Evolutionary conservation across 768 basidiomycete genomes (phyloP), one percentile per base, ranked within the genome.

Genomic region (Exsudoporus frostii): DNA sequence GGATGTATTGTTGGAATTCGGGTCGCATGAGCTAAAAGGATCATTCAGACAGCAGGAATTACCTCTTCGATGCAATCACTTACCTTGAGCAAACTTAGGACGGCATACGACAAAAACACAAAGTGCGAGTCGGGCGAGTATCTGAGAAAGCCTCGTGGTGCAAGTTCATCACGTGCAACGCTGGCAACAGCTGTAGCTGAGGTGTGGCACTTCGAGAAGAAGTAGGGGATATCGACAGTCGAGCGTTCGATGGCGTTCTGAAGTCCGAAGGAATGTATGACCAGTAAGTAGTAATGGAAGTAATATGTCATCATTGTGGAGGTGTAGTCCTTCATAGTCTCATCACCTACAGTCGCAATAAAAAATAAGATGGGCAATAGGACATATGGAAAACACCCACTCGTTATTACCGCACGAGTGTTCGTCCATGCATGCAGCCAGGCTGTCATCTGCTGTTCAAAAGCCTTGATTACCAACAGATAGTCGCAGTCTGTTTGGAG

Each of bases 201-300:
- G 4, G 81, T 77, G 67, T 92, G 84, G 55, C 86, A 88, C 32
- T 89, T 82, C 14, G 84, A 80, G 64, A 93, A 92, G 74, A 93
- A 93, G 71, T 93, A 85, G 0, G 85, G 85, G 38, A 90, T 85
- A 64, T 93, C 84, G 39, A 88, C 70, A 1, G 80, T 71, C 4
- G 81, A 78, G 19, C 82, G 79, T 70, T 96, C 95, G 51, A 98
- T 73, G n/a, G 96, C 92, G 64, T 96, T 90, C 69, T 99, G 95
- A 39, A 99, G 79, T 11, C 96, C 96, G 61, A 99, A 99, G 1
- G 95, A 96, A 66, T 97, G 94, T 53, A 98, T 74, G 34, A 97
- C 90, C 47, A 99, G 81, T 72, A 83, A 82, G 24, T 86, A 83
- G 63, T 96, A 96, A 66, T 91, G 81, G 72, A 81, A 88, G 67